These are phyloP conservation scores for Adansonia rubrostipa DNA, from an alignment of 441 rosid species.

Conservation along the genomic window DNA sequence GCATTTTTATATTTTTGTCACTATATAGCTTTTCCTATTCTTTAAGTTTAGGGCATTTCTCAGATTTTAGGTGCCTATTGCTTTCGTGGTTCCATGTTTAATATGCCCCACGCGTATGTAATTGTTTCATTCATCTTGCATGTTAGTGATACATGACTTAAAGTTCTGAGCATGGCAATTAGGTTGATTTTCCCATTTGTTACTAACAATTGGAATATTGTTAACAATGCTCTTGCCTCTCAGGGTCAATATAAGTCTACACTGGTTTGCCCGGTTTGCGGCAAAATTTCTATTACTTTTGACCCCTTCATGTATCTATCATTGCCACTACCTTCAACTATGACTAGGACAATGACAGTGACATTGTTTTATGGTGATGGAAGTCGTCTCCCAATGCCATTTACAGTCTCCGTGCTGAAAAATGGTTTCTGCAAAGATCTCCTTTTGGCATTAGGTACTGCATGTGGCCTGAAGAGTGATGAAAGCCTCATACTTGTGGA, in stretches of 20 bases:
- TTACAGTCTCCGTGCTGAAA: slow-evolving; percentile 57
- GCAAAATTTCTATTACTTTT: slow-evolving; percentile 68
- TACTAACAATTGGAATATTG: neutral
- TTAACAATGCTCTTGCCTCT: slow-evolving; percentile 23
- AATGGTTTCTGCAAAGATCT: slow-evolving; percentile 60
- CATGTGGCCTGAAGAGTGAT: slow-evolving; percentile 60
- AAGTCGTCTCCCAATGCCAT: slow-evolving; percentile 56
- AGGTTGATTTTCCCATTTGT: neutral
- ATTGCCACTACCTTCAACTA: slow-evolving; percentile 66
- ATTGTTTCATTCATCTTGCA: slow-evolving; percentile 19
- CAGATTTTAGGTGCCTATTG: neutral
- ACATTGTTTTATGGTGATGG: slow-evolving; percentile 54
- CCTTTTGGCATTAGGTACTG: slow-evolving; percentile 50
- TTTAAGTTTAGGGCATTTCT: slow-evolving; percentile 2
- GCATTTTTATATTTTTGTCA: neutral
- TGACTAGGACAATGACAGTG: slow-evolving; percentile 60
- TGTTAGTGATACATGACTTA: neutral
- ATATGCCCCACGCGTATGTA: slow-evolving; percentile 2
- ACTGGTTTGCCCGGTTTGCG: slow-evolving; percentile 61
- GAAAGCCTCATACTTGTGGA: slow-evolving; percentile 64
- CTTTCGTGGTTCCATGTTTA: neutral
- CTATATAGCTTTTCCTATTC: neutral
- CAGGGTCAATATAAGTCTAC: slow-evolving; percentile 83
- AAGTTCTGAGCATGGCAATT: neutral
- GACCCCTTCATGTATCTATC: slow-evolving; percentile 78